These are phyloP conservation scores for Gremmenia infestans DNA, from an alignment of 2,329 filamentous ascomycete species.

Conservation along the genomic window DNA sequence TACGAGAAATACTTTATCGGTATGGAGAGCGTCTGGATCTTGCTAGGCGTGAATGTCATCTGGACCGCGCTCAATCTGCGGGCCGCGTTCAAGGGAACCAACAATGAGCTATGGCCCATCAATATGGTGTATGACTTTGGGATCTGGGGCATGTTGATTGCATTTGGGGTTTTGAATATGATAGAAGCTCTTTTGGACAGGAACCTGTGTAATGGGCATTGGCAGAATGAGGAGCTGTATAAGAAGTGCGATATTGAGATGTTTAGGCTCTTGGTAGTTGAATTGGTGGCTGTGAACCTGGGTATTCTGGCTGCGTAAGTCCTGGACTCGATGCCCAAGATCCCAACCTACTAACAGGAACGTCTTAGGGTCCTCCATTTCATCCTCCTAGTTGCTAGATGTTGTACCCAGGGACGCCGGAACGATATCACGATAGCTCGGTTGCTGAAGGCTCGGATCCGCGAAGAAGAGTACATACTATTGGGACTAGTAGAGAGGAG, in stretches of 20 bases:
- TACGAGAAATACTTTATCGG: conserved; percentile 13
- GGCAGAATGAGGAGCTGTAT: conserved; percentile 7
- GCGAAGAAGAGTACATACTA: conserved; percentile 10
- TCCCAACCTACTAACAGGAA: background rate
- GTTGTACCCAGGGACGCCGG: conserved; percentile 5
- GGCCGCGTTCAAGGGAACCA: conserved; percentile 4
- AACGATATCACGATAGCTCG: background rate
- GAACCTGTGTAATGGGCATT: conserved; percentile 8
- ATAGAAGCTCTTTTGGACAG: conserved; percentile 12
- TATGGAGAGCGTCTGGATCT: conserved; percentile 11
- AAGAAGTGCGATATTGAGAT: conserved; percentile 12
- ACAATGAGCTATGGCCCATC: conserved; percentile 2
- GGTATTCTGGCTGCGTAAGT: conserved; percentile 13
- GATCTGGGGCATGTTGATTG: conserved; percentile 8
- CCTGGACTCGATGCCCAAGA: background rate
- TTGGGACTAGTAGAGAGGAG: conserved; percentile 8
- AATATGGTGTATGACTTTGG: conserved; percentile 13
- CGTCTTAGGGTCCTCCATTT: conserved; percentile 12
- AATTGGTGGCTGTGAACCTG: conserved; percentile 12
- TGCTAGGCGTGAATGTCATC: conserved; percentile 8
- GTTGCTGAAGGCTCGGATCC: background rate
- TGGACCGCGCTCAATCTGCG: conserved; percentile 6
- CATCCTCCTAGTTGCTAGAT: conserved; percentile 10
- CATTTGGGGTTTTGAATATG: conserved; percentile 15
- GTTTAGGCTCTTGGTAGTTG: conserved; percentile 13